A percentile compares a stretch with the other conserved stretches of the same genome.
These are phyloP conservation scores for Colletotrichum musicola DNA, from an alignment of 2,329 filamentous ascomycete genomes.

Conservation along the genomic window DNA sequence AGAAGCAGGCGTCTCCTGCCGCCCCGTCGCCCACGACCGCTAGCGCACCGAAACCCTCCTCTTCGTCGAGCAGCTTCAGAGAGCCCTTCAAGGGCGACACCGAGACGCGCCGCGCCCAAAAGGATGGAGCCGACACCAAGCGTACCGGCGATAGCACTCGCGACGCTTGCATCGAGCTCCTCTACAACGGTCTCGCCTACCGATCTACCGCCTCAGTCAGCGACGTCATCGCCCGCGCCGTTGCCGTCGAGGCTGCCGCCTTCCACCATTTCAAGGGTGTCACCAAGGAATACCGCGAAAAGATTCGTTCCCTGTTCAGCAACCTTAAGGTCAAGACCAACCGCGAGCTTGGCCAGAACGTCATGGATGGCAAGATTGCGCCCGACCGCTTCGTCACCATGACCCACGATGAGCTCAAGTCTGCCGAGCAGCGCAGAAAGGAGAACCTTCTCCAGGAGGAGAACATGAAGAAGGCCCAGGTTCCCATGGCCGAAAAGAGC, in stretches of 20 bases:
- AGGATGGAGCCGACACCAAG: slow-evolving; percentile 83
- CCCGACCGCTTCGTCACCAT: slow-evolving; percentile 84
- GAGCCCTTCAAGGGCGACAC: slow-evolving; percentile 72
- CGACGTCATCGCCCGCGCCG: slow-evolving; percentile 77
- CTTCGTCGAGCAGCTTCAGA: slow-evolving; percentile 43
- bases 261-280: slow-evolving; percentile 78
- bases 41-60: slow-evolving; percentile 59
- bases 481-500: slow-evolving; percentile 90
- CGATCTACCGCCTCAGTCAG: slow-evolving; percentile 78
- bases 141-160: slow-evolving; percentile 80
- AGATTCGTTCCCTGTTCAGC: slow-evolving; percentile 92
- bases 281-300: slow-evolving; percentile 81
- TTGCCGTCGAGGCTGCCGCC: slow-evolving; percentile 87
- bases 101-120: slow-evolving; percentile 82
- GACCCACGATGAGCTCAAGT: slow-evolving; percentile 92
- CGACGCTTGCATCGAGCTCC: slow-evolving; percentile 87
- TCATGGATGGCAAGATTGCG: slow-evolving; percentile 80
- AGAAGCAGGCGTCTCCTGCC: slow-evolving; percentile 51
- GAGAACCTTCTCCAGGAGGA: slow-evolving; percentile 85
- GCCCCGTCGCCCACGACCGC: slow-evolving; percentile 67
- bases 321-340: slow-evolving; percentile 97
- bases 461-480: slow-evolving; percentile 98
- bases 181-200: slow-evolving; percentile 90
- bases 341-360: slow-evolving; percentile 78
- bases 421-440: slow-evolving; percentile 80